These are phyloP conservation scores for Phoma sp. DNA, from an alignment of 2,329 filamentous ascomycete genomes.

Conservation along the genomic window DNA sequence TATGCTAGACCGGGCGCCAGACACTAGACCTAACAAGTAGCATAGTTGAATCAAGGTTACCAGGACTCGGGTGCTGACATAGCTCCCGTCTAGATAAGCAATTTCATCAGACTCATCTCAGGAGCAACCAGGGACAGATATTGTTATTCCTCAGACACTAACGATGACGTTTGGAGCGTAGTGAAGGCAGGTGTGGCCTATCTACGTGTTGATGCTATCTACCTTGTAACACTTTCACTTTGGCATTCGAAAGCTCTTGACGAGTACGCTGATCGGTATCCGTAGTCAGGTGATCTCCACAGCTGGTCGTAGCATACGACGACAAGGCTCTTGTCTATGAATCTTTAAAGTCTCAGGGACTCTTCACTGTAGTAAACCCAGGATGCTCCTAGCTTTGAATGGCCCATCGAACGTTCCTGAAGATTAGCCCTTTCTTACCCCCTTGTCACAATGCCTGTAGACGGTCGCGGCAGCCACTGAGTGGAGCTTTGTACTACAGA, in stretches of 20 bases:
- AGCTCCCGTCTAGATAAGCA: constrained; percentile 49
- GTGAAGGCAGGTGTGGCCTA: not conserved
- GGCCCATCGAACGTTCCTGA: constrained; percentile 29
- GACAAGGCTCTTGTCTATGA: constrained; percentile 59
- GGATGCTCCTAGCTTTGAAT: not conserved
- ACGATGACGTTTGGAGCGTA: not conserved
- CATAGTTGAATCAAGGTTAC: constrained; percentile 39
- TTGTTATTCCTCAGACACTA: constrained; percentile 2
- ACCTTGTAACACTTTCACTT: not conserved
- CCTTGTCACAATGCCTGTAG: constrained; percentile 57
- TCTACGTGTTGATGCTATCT: constrained; percentile 1
- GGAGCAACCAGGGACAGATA: not conserved
- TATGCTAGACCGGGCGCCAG: constrained; percentile 56
- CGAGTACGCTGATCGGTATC: constrained; percentile 31
- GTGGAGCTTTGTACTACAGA: constrained; percentile 54
- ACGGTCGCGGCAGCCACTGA: constrained; percentile 58
- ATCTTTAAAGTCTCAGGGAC: constrained; percentile 46
- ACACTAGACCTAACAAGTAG: constrained; percentile 17
- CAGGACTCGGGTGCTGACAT: constrained; percentile 59
- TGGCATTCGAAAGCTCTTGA: not conserved
- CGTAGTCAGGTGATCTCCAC: constrained; percentile 56
- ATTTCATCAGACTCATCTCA: constrained; percentile 38
- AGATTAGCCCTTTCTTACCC: constrained; percentile 38
- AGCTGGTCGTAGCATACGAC: constrained; percentile 57
- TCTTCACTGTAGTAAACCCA: constrained; percentile 32